Evolutionary conservation across 306 rosid species (phyloP), one percentile per base, ranked within the genome.

Genomic region (Oxytropis ochrocephala): DNA sequence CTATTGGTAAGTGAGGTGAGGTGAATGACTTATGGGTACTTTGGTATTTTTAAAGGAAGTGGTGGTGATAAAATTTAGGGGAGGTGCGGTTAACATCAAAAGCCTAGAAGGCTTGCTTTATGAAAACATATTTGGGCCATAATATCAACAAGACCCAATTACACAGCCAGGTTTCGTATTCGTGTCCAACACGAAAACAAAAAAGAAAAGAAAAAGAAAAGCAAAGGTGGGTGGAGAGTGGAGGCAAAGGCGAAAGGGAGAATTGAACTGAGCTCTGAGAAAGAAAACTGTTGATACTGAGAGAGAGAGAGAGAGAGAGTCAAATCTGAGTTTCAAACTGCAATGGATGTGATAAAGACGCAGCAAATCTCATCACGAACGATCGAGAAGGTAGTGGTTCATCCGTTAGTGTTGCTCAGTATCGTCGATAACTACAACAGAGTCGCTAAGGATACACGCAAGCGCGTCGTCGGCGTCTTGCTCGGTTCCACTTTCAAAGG

Each of bases 371-470:
- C 91, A 0, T 78, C 84, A 14, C 74, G 88, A n/a, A 77, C 87
- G 5, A 79, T 92, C 32, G 96, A 92, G 88, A 92, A 89, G 78
- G 96, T 92, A 14, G 81, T 92, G 29, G 92, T 92, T 30, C 98
- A 92, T 69, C 96, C 98, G 0, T 75, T 92, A 8, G 96, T 92
- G 24, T 70, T 92, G 11, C 95, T 92, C 41, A 89, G 98, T 84
- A 87, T 92, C 84, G 96, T 89, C 67, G 98, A 92, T 62, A 87
- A 92, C 86, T 89, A 86, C 88, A 87, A 88, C 67, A 83, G 95
- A 27, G 98, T 92, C 42, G 98, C 95, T 21, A 89, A 85, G 44
- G 92, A 92, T 81, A 81, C 98, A 5, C 88, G 92, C 54, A 88
- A 87, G 47, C 91, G 96, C 46, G 98, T 92, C 43, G 91, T 89